These are phyloP conservation scores for Chimonanthus praecox DNA, from an alignment of 164 flowering plant species.

Conservation along the genomic window DNA sequence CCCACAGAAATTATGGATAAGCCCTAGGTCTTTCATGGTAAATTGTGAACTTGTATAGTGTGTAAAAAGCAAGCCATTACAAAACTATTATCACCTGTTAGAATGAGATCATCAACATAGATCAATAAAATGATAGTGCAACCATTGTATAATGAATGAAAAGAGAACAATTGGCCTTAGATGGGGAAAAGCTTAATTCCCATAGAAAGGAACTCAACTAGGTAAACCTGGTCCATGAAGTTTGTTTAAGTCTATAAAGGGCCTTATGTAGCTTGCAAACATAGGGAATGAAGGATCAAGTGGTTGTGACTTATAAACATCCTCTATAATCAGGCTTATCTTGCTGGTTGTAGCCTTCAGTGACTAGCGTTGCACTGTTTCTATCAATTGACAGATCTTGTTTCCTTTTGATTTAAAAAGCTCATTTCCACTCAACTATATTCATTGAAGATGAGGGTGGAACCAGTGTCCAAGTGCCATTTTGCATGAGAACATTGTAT, in stretches of 20 bases:
- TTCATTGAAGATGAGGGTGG: neutral
- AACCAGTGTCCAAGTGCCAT: neutral
- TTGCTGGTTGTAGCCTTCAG: neutral
- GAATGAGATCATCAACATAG: neutral
- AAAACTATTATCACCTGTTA: neutral
- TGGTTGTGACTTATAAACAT: neutral
- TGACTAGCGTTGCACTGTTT: neutral
- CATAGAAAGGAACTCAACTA: neutral
- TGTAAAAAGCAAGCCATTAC: neutral
- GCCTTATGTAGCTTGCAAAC: conserved; percentile 1
- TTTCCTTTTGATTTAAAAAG: conserved; percentile 1
- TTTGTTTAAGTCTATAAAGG: conserved; percentile 8
- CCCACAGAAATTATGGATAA: neutral
- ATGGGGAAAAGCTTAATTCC: neutral
- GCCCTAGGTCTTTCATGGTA: neutral
- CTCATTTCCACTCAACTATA: neutral
- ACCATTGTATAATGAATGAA: neutral
- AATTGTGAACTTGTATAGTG: neutral
- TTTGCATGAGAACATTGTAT: neutral
- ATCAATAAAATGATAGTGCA: neutral
- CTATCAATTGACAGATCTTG: neutral
- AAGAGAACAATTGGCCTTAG: neutral
- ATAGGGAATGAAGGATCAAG: neutral
- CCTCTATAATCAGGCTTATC: neutral
- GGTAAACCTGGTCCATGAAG: conserved; percentile 8